These are phyloP conservation scores for Pichia sp. DNA, from an alignment of 1,139 yeast species.

Conservation along the genomic window DNA sequence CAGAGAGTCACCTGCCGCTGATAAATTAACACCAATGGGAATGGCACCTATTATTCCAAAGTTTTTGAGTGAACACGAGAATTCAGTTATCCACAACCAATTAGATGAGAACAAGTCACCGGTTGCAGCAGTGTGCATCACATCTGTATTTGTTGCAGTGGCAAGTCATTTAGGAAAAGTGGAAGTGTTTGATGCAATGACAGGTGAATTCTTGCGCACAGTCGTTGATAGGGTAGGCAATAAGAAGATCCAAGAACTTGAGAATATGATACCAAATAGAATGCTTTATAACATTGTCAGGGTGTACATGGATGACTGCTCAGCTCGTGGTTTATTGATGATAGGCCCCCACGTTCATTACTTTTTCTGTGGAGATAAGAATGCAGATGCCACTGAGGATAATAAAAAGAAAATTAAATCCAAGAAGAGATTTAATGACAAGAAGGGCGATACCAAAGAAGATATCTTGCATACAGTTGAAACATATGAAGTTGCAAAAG, in stretches of 20 bases:
- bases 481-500: constrained; percentile 12
- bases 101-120: constrained; percentile 9
- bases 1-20: constrained; percentile 25
- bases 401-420: constrained; percentile 1
- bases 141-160: constrained; percentile 21
- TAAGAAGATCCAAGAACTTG: constrained; percentile 9
- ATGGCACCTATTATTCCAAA: constrained; percentile 16
- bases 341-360: constrained; percentile 55
- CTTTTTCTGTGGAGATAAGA: constrained; percentile 49
- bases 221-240: constrained; percentile 27
- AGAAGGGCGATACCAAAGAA: constrained; percentile 10
- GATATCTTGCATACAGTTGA: constrained; percentile 9
- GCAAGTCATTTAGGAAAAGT: constrained; percentile 62
- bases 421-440: constrained; percentile 6
- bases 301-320: constrained; percentile 30
- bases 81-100: constrained; percentile 8
- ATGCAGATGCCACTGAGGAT: background rate
- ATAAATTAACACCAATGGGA: constrained; percentile 14
- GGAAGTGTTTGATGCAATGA: constrained; percentile 54
- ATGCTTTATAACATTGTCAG: constrained; percentile 5
- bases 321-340: constrained; percentile 40
- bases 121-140: constrained; percentile 20
- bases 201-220: constrained; percentile 46
- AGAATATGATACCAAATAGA: constrained; percentile 3
- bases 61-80: constrained; percentile 15